Conservation (phyloP, 2,329 filamentous ascomycete species). For the Alternaria gansuensis region DNA sequence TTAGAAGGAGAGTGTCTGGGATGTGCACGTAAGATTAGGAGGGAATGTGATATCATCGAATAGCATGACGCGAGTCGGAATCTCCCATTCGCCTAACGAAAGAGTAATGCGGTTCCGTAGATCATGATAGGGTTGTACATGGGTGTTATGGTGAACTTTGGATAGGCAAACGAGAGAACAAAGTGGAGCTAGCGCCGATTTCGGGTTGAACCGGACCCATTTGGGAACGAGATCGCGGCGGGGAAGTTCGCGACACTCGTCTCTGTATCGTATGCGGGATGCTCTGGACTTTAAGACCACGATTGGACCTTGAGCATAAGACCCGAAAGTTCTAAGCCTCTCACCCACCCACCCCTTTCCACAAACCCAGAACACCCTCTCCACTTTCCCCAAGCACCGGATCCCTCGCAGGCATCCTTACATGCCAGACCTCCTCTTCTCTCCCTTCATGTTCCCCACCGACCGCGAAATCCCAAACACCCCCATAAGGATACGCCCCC, state of each 20-base stretch:
- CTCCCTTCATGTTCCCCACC: constrained; percentile 57
- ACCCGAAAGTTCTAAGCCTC: too few species aligned
- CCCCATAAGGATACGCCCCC: constrained; percentile 63
- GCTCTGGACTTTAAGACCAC: too few species aligned
- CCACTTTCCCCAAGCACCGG: constrained; percentile 56
- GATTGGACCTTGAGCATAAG: too few species aligned
- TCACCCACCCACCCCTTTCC: constrained; percentile 29
- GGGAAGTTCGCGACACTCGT: background rate
- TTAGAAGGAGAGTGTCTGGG: too few species aligned
- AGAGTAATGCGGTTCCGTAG: constrained; percentile 7
- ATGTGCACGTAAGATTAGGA: too few species aligned
- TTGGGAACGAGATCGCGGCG: background rate
- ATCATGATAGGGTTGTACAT: constrained; percentile 38
- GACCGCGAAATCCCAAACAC: constrained; percentile 61
- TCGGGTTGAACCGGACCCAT: background rate
- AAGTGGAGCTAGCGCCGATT: constrained; percentile 16
- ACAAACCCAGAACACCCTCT: constrained; percentile 53
- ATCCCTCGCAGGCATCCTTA: constrained; percentile 58
- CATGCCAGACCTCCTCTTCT: constrained; percentile 58
- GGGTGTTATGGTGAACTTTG: constrained; percentile 28
- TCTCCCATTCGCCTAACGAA: background rate
- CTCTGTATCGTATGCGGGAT: background rate
- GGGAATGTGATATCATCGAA: background rate
- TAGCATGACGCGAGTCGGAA: background rate
- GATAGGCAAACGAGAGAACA: constrained; percentile 37